phyloP scores from a whole-genome alignment of 345 rosid genomes.

The Eucalyptus virginea region DNA sequence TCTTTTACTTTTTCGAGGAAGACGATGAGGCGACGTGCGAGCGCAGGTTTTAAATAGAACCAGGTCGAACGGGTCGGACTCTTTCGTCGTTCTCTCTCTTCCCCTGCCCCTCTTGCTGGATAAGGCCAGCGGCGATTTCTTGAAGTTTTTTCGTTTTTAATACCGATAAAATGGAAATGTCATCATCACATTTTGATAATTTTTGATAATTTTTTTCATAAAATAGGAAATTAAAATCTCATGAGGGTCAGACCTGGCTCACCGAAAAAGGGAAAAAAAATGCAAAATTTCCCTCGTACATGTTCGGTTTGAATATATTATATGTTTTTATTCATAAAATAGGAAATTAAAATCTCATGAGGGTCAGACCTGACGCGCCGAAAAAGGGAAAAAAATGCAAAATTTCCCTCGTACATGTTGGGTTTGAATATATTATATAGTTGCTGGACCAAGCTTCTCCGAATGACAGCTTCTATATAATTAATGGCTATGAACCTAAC shows the following conservation, averaged over 20 bases:
- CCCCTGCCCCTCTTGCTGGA: rapidly evolving
- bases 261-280: not conserved
- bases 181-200: not conserved
- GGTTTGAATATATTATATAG: not conserved
- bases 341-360: not conserved
- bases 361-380: not conserved
- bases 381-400: not conserved
- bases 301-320: not conserved
- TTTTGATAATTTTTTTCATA: not conserved
- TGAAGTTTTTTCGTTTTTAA: not conserved
- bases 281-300: not conserved
- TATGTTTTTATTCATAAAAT: not conserved
- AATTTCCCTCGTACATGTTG: not conserved
- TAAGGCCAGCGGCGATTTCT: not conserved
- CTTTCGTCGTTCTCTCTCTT: not conserved
- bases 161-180: not conserved
- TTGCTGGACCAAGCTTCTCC: not conserved
- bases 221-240: not conserved
- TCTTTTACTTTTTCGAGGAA: not conserved
- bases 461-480: not conserved
- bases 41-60: not conserved
- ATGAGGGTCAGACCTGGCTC: not conserved
- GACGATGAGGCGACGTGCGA: not conserved
- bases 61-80: not conserved
- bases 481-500: not conserved